These are phyloP conservation scores for Cymbopogon flexuosus DNA, from an alignment of 202 grass and related monocot genomes.

Conservation along the genomic window DNA sequence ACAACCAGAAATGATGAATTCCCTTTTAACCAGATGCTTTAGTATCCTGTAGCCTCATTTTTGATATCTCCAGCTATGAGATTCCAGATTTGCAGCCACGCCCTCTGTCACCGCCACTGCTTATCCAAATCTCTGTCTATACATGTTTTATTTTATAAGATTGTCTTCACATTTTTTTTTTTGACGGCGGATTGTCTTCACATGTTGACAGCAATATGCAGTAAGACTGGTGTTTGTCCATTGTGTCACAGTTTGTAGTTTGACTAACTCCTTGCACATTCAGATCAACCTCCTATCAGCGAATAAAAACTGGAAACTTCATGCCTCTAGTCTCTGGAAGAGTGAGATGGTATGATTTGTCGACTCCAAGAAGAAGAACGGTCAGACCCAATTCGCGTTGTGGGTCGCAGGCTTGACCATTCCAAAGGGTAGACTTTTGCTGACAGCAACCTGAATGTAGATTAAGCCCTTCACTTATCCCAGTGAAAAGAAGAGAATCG, in stretches of 20 bases:
- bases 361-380: background rate
- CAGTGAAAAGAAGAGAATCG: constrained; percentile 36
- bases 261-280: background rate
- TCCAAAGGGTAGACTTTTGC: constrained; percentile 10
- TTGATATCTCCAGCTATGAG: background rate
- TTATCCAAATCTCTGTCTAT: background rate
- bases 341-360: background rate
- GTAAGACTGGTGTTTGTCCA: background rate
- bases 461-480: constrained; percentile 20
- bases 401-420: constrained; percentile 9
- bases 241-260: background rate
- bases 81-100: background rate
- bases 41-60: background rate
- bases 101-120: background rate
- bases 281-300: background rate
- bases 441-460: constrained; percentile 29
- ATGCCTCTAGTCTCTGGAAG: background rate
- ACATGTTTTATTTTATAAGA: no score
- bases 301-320: background rate
- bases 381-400: background rate
- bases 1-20: background rate
- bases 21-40: background rate
- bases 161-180: no score
- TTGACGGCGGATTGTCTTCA: background rate
- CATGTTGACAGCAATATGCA: background rate